phyloP scores from a whole-genome alignment of 192 early-diverging fungal species.

The Coemansia sp. region DNA sequence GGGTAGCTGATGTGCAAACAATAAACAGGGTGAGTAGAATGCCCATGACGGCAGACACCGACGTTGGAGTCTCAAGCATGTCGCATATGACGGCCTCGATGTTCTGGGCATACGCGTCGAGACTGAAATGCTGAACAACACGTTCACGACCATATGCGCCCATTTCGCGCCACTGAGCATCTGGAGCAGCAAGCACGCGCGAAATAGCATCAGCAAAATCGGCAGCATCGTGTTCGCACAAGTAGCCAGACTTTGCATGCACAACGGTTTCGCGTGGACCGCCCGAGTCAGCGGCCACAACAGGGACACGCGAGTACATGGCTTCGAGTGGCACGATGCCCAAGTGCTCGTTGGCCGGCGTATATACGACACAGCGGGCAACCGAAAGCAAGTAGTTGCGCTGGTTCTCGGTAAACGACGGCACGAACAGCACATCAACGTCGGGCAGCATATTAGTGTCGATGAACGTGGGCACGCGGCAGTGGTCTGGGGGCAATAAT shows the following conservation, averaged over 20 bases:
- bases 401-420: conserved; percentile 82
- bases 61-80: conserved; percentile 30
- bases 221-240: conserved; percentile 61
- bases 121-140: conserved; percentile 63
- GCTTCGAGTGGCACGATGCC: conserved; percentile 97
- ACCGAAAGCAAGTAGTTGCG: conserved; percentile 67
- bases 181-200: conserved; percentile 49
- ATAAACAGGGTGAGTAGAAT: conserved; percentile 39
- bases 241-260: conserved; percentile 72
- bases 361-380: conserved; percentile 76
- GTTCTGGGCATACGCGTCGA: conserved; percentile 64
- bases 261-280: conserved; percentile 82
- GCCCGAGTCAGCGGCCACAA: conserved; percentile 82
- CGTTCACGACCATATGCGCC: conserved; percentile 64
- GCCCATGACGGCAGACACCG: conserved; percentile 33
- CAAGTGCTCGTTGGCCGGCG: conserved; percentile 92
- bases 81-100: conserved; percentile 64
- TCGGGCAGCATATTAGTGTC: conserved; percentile 17
- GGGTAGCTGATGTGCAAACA: conserved; percentile 11
- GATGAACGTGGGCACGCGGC: conserved; percentile 12
- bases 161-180: conserved; percentile 50
- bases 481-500: conserved; percentile 16
- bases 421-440: conserved; percentile 78
- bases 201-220: conserved; percentile 67
- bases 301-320: conserved; percentile 86